Conservation (phyloP, 306 rosid species). For the Castanea crenata region DNA sequence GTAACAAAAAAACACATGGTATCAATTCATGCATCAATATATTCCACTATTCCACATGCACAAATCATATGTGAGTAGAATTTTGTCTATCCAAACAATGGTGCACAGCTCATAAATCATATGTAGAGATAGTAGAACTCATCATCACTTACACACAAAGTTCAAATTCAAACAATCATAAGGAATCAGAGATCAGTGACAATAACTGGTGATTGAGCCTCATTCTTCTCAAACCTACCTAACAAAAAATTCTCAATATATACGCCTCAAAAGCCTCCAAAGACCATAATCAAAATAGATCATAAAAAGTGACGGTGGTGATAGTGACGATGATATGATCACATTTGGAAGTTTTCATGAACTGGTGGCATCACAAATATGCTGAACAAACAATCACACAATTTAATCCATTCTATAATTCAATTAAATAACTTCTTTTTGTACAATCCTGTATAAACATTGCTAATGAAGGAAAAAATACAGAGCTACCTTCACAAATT, state of each 20-base stretch:
- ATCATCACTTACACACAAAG: neutral
- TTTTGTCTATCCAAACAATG: neutral
- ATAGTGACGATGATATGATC: slow-evolving; percentile 1
- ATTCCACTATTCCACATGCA: neutral
- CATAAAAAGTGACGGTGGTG: neutral
- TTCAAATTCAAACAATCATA: neutral
- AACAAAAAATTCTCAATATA: neutral
- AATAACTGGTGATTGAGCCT: neutral
- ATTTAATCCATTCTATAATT: neutral
- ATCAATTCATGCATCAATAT: neutral
- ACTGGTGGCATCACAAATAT: slow-evolving; percentile 10
- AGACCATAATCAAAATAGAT: slow-evolving; percentile 5
- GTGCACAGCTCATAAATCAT: neutral
- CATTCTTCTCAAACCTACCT: neutral
- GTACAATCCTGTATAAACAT: neutral
- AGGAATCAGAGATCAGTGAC: neutral
- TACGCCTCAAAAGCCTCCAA: slow-evolving; percentile 4
- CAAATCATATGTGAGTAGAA: neutral
- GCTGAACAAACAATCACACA: neutral
- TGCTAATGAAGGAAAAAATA: slow-evolving; percentile 7
- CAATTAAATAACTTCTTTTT: neutral
- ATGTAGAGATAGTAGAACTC: neutral
- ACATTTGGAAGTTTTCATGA: neutral
- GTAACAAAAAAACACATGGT: neutral
- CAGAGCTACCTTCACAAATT: slow-evolving; percentile 9